These are phyloP conservation scores for Neoarthrinium moseri DNA, from an alignment of 2,329 filamentous ascomycete species.

Conservation along the genomic window DNA sequence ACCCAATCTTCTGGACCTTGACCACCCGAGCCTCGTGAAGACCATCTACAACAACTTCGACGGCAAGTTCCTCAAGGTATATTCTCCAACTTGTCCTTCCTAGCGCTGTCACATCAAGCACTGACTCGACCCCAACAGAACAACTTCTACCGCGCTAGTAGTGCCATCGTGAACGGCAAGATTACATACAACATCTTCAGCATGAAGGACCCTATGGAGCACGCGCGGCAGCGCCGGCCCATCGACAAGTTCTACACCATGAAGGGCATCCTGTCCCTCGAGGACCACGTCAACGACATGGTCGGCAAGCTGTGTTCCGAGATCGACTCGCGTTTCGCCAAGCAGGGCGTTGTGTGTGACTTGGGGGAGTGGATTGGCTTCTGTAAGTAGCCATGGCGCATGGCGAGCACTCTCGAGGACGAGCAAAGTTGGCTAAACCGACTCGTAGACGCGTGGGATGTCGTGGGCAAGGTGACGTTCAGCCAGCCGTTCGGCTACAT, in stretches of 20 bases:
- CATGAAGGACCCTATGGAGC: conserved; percentile 27
- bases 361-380: no score
- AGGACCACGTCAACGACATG: conserved; percentile 27
- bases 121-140: conserved; percentile 20
- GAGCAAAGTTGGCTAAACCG: no score
- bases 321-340: no score
- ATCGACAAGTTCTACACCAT: conserved; percentile 34
- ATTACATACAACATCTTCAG: conserved; percentile 38
- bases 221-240: conserved; percentile 34
- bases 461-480: conserved; percentile 42
- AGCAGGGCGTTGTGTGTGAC: no score
- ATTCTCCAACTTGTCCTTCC: neutral
- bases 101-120: neutral
- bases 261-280: conserved; percentile 22
- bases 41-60: neutral
- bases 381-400: no score
- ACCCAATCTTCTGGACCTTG: neutral
- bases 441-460: conserved; percentile 35
- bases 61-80: neutral
- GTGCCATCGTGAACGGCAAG: conserved; percentile 30
- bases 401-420: no score
- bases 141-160: conserved; percentile 35
- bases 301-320: neutral
- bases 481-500: conserved; percentile 40
- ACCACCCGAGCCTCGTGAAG: neutral